Evolutionary conservation across 2,329 filamentous ascomycete species (phyloP).

Genomic region (Ophiocordyceps robertsii): DNA sequence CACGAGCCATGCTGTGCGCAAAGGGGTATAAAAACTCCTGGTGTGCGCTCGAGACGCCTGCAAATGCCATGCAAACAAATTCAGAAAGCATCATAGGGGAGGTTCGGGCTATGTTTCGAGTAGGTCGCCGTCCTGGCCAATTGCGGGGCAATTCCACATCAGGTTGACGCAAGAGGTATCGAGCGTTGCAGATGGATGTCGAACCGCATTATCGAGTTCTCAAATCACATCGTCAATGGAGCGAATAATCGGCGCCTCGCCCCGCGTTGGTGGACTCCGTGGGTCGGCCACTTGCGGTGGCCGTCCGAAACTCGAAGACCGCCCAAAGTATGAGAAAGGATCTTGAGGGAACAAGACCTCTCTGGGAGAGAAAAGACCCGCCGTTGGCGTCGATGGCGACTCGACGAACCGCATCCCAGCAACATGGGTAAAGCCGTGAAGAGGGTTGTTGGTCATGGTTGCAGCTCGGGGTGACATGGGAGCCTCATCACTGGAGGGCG

Average conservation of each 20-base stretch:
- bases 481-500: constrained; percentile 32
- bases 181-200: too few relatives aligned
- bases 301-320: constrained; percentile 29
- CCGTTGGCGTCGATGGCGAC: constrained; percentile 35
- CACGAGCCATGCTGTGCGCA: too few relatives aligned
- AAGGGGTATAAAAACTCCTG: too few relatives aligned
- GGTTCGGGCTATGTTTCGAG: too few relatives aligned
- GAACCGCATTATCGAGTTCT: constrained; percentile 4
- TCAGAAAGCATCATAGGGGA: too few relatives aligned
- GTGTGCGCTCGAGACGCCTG: too few relatives aligned
- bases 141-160: too few relatives aligned
- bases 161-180: too few relatives aligned
- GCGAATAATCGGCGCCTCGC: constrained; percentile 60
- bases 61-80: too few relatives aligned
- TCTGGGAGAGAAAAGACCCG: constrained; percentile 40
- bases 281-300: constrained; percentile 47
- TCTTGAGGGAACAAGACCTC: constrained; percentile 40
- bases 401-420: constrained; percentile 39
- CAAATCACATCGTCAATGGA: constrained; percentile 69
- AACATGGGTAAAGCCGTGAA: constrained; percentile 33
- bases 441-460: constrained; percentile 57
- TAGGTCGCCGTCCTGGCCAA: too few relatives aligned
- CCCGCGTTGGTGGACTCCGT: constrained; percentile 60
- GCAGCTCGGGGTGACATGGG: constrained; percentile 60
- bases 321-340: constrained; percentile 36